These are phyloP conservation scores for Boletus speciosus DNA, from an alignment of 768 basidiomycete genomes.

Conservation along the genomic window DNA sequence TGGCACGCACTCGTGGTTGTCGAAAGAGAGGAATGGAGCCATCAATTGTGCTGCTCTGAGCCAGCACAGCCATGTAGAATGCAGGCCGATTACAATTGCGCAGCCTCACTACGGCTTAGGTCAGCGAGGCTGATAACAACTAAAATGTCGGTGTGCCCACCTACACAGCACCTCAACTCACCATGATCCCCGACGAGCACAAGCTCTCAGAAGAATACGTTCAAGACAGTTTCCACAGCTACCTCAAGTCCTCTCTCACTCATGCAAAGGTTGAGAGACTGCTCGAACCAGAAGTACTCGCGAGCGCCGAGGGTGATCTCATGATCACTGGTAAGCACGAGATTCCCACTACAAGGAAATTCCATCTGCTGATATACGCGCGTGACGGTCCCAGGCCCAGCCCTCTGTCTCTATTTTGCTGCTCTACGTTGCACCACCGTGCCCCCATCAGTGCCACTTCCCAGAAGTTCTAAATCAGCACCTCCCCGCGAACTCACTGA, in stretches of 20 bases:
- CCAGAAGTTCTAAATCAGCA: constrained; percentile 46
- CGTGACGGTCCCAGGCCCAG: constrained; percentile 51
- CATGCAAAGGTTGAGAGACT: constrained; percentile 75
- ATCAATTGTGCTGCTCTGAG: neutral
- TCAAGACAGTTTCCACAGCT: constrained; percentile 79
- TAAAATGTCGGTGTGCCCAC: neutral
- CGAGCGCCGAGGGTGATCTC: constrained; percentile 75
- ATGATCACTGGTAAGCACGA: constrained; percentile 74
- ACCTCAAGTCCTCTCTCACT: constrained; percentile 73
- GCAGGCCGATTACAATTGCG: neutral
- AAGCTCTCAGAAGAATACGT: constrained; percentile 61
- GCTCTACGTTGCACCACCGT: constrained; percentile 70
- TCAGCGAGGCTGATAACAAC: neutral
- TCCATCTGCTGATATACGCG: neutral
- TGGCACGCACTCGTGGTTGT: neutral
- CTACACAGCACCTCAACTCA: neutral
- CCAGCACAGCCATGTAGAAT: constrained; percentile 1
- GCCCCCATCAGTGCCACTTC: constrained; percentile 80
- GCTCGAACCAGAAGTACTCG: constrained; percentile 68
- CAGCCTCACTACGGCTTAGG: neutral
- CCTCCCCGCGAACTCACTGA: constrained; percentile 58
- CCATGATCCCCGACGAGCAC: constrained; percentile 25
- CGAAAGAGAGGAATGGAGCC: neutral
- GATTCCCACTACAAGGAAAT: neutral
- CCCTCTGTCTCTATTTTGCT: constrained; percentile 81